These are phyloP conservation scores for Russula virescens DNA, from an alignment of 768 basidiomycete genomes.

Conservation along the genomic window DNA sequence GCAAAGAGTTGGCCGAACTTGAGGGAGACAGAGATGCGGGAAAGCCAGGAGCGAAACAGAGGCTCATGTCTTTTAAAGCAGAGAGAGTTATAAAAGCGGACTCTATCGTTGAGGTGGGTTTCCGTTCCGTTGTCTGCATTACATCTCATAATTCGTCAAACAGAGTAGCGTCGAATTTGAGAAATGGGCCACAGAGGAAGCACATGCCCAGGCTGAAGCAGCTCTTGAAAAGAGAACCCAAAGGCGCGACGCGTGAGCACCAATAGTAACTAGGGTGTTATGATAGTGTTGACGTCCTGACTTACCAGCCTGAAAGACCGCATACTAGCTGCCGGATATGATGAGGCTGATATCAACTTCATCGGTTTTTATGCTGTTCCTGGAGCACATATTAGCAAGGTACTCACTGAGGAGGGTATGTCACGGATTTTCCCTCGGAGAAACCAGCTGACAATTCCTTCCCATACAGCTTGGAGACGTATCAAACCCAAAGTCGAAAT, in stretches of 20 bases:
- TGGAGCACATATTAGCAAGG: constrained; percentile 10
- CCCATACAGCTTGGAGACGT: constrained; percentile 16
- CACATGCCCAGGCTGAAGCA: neutral
- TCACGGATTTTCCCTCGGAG: neutral
- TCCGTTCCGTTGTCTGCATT: neutral
- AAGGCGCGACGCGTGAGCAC: constrained; percentile 13
- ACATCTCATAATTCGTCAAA: neutral
- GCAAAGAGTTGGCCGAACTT: constrained; percentile 3
- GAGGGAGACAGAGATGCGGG: constrained; percentile 9
- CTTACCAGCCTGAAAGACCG: constrained; percentile 5
- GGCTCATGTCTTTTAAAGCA: constrained; percentile 13
- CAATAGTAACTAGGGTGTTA: neutral
- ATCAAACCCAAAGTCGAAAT: constrained; percentile 11
- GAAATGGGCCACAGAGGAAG: constrained; percentile 9
- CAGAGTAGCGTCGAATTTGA: constrained; percentile 16
- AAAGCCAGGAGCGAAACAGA: constrained; percentile 11
- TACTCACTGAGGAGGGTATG: constrained; percentile 16
- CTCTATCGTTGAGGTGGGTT: constrained; percentile 9
- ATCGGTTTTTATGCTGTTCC: constrained; percentile 1
- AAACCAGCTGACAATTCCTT: neutral
- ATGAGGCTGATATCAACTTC: constrained; percentile 2
- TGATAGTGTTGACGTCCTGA: neutral
- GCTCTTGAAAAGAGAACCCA: neutral
- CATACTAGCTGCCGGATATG: constrained; percentile 12
- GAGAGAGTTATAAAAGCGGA: constrained; percentile 15